phyloP scores from a whole-genome alignment of 2,329 filamentous ascomycete genomes.

The Colletotrichum tamarilloi region DNA sequence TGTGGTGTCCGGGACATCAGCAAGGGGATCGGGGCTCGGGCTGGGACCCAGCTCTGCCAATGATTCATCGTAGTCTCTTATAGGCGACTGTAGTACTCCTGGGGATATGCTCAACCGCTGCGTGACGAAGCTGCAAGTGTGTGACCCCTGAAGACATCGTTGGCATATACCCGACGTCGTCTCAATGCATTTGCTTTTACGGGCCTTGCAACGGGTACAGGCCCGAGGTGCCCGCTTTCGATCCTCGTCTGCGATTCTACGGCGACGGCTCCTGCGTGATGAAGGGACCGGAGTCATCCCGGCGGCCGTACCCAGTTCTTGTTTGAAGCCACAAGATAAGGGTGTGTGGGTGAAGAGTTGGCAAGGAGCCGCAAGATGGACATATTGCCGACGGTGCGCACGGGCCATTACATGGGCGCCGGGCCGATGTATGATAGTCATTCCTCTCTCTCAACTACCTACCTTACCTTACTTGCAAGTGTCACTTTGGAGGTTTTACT shows the following conservation, averaged over 20 bases:
- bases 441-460: not conserved
- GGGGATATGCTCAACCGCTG: no score
- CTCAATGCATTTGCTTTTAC: constrained; percentile 49
- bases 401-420: no score
- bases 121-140: not conserved
- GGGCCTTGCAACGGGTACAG: constrained; percentile 47
- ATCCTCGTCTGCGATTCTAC: constrained; percentile 45
- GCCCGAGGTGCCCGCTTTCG: constrained; percentile 46
- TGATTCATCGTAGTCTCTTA: no score
- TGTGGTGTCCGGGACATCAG: not conserved
- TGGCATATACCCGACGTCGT: constrained; percentile 41
- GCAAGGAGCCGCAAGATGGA: not conserved
- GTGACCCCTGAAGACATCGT: constrained; percentile 41
- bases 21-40: constrained; percentile 21
- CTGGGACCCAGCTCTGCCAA: no score
- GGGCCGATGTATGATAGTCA: not conserved
- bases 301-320: no score
- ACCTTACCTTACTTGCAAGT: no score
- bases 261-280: no score
- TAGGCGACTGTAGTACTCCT: no score
- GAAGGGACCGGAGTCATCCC: no score
- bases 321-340: not conserved
- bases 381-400: no score
- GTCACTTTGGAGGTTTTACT: no score
- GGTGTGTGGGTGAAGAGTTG: not conserved